Evolutionary conservation across 495 filamentous ascomycete genomes (phyloP).

Genomic region (Trichoderma parareesei): DNA sequence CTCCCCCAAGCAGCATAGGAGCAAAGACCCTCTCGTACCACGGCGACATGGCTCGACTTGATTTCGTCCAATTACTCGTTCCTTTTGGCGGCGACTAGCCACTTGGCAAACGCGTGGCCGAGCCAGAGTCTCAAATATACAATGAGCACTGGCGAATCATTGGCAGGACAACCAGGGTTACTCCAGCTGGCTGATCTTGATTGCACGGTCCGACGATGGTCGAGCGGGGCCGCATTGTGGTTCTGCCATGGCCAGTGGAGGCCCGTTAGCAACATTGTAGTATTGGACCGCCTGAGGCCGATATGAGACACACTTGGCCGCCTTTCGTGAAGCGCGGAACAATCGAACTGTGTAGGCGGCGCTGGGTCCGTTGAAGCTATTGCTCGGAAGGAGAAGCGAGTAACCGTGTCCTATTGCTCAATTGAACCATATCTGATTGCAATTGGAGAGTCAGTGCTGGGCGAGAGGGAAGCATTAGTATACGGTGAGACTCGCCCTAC

Average conservation of each 20-base stretch:
- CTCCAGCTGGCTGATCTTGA: neutral
- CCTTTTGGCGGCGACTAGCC: neutral
- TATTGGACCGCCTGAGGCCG: neutral
- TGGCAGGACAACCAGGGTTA: neutral
- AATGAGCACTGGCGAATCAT: neutral
- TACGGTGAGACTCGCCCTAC: too few species aligned
- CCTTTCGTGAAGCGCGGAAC: neutral
- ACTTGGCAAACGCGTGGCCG: conserved; percentile 1
- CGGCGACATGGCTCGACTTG: neutral
- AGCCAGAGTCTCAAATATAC: neutral
- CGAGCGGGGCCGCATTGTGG: neutral
- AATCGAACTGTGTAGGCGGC: too few species aligned
- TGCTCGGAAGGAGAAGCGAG: neutral
- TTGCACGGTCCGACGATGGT: neutral
- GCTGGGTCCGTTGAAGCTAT: neutral
- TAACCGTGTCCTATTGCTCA: too few species aligned
- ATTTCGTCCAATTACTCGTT: neutral
- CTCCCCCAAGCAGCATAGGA: too few species aligned
- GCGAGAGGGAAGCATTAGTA: too few species aligned
- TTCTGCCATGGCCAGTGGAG: neutral
- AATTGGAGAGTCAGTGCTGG: too few species aligned
- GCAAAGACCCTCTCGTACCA: too few species aligned
- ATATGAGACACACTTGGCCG: neutral
- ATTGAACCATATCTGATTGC: too few species aligned
- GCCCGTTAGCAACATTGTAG: neutral